Percentiles rank a stretch among this genome's conserved stretches.
These are phyloP conservation scores for Eucalyptus grandis DNA, from an alignment of 345 rosid species.

Conservation along the genomic window DNA sequence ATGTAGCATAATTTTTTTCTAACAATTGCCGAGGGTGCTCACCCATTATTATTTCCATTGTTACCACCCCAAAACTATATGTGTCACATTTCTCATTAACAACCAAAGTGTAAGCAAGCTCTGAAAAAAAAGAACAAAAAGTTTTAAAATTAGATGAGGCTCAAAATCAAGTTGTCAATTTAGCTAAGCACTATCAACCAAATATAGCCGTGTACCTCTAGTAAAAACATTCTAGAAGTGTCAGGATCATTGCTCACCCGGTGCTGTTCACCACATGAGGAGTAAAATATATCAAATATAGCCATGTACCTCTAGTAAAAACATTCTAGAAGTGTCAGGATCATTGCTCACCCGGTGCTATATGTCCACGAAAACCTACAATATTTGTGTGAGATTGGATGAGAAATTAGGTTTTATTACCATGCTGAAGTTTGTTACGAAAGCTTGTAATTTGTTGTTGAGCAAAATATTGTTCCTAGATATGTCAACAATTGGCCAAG, in stretches of 20 bases:
- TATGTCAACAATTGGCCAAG: slow-evolving; percentile 1
- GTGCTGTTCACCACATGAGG: background rate
- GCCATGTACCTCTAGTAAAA: background rate
- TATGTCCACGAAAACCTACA: slow-evolving; percentile 1
- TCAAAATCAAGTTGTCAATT: too few relatives aligned
- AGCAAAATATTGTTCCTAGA: slow-evolving; percentile 10
- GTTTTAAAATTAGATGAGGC: too few relatives aligned
- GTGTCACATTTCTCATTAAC: too few relatives aligned
- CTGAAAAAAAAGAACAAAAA: too few relatives aligned
- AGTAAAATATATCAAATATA: background rate
- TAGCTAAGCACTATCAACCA: too few relatives aligned
- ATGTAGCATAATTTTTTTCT: too few relatives aligned
- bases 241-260: too few relatives aligned
- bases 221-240: background rate
- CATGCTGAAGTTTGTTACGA: background rate
- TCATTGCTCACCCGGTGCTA: slow-evolving; percentile 2
- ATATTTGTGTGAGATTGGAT: background rate
- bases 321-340: background rate
- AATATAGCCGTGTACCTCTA: background rate
- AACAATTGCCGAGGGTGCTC: too few relatives aligned
- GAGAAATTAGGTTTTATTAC: background rate
- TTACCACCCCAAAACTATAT: too few relatives aligned
- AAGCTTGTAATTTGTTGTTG: background rate
- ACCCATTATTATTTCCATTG: too few relatives aligned
- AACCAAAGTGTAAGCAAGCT: too few relatives aligned